Evolutionary conservation across 148 eudicot genomes (phyloP), one percentile per base, ranked within the genome.

Genomic region (Hydrangea macrophylla): DNA sequence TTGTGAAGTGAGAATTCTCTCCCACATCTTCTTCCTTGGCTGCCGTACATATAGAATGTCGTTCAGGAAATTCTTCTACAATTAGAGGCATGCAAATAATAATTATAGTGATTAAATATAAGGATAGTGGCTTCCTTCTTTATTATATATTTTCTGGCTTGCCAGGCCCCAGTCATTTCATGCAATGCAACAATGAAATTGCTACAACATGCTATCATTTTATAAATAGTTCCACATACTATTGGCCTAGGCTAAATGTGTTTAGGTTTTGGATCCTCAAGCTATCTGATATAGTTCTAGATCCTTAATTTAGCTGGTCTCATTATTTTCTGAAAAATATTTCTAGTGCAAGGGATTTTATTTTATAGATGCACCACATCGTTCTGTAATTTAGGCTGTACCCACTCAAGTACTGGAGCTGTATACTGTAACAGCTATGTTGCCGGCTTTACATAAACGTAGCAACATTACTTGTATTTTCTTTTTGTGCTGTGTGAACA

Each of bases 1-100:
- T 26, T 65, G 58, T 59, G 70, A 65, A 65, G 76, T 72, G 55
- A 72, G 76, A 13, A 31, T 44, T 65, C 61, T 57, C 58, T 64
- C 18, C 53, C 6, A 0, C 65, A 23, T 28, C 55, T 15, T 44
- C 57, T 58, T 65, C 42, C 51, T 17, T 36, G 25, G 45, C 31
- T 13, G 53, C 0, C 0, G 25, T 50, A 13, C 30, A 31, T 53
- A 32, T 22, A 42, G 23, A 54, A 50, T 9, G 1, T 32, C 30
- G 42, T 67, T 55, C 44, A 53, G 17, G 59, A 37, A n/a, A 18
- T 35, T 48, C 53, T 48, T 48, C 7, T 48, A 48, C 51, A 6
- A 22, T 15, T 57, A n/a, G 60, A 25, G 7, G 50, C 32, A 72
- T 50, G 62, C 33, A 53, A 28, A 24, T 22, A 67, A 55, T 35